Percentiles rank a stretch among this genome's conserved stretches.
phyloP scores from a whole-genome alignment of 169 alveolate genomes.

The Cryptosporidium canis region DNA sequence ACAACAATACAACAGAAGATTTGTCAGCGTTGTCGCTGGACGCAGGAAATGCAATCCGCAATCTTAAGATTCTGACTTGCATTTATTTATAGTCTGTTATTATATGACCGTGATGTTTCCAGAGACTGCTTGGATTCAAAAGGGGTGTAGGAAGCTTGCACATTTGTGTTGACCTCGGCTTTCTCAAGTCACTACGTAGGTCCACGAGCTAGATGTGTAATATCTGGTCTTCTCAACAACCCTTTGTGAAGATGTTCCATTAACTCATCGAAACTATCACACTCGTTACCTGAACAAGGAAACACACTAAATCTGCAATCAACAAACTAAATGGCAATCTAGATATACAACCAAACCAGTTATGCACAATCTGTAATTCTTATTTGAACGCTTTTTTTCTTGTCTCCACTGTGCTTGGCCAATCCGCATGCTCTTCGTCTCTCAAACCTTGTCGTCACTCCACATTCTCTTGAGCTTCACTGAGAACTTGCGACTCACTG shows the following conservation, averaged over 20 bases:
- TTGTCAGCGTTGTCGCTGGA: constrained; percentile 86
- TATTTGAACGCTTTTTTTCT: not conserved
- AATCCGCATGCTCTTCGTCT: too few relatives aligned
- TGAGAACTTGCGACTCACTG: too few relatives aligned
- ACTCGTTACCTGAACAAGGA: too few relatives aligned
- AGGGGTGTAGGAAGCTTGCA: not conserved
- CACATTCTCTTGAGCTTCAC: too few relatives aligned
- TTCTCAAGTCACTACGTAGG: too few relatives aligned
- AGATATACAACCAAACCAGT: not conserved
- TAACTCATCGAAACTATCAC: too few relatives aligned
- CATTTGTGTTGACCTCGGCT: not conserved
- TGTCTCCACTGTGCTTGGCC: not conserved
- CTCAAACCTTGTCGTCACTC: too few relatives aligned
- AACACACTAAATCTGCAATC: not conserved
- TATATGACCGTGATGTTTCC: not conserved
- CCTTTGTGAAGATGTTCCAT: too few relatives aligned
- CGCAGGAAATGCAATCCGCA: constrained; percentile 72
- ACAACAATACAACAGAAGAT: constrained; percentile 94
- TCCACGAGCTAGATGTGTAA: too few relatives aligned
- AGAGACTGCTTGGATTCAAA: not conserved
- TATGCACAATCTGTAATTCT: not conserved
- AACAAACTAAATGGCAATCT: not conserved
- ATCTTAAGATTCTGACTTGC: constrained; percentile 8
- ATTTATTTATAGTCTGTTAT: not conserved
- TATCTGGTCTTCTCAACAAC: too few relatives aligned